A percentile compares a stretch with the other conserved stretches of the same genome.
Conservation (phyloP, 2,329 filamentous ascomycete genomes). For the Neonectria magnoliae region DNA sequence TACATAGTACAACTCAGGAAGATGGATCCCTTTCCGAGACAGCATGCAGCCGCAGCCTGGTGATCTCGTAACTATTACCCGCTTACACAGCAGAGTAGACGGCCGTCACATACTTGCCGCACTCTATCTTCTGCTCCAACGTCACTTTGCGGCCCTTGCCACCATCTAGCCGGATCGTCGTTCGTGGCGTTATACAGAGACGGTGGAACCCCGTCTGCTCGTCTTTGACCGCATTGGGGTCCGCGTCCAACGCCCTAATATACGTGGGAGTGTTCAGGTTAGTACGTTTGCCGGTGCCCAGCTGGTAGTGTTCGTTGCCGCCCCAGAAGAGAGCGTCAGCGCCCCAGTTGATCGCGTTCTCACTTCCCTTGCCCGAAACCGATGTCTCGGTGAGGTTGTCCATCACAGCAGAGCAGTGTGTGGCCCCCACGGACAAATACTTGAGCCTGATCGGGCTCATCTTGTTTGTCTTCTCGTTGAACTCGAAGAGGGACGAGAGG, state of each 20-base stretch:
- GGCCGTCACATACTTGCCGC: slow-evolving; percentile 82
- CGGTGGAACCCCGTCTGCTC: slow-evolving; percentile 73
- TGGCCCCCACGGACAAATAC: slow-evolving; percentile 77
- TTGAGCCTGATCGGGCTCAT: slow-evolving; percentile 82
- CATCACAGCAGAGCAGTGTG: slow-evolving; percentile 85
- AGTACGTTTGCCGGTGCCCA: slow-evolving; percentile 89
- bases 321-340: slow-evolving; percentile 94
- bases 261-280: slow-evolving; percentile 82
- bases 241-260: slow-evolving; percentile 77
- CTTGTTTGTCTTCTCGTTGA: slow-evolving; percentile 75
- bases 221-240: slow-evolving; percentile 67
- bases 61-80: not conserved
- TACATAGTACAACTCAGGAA: slow-evolving; percentile 5
- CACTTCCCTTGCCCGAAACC: slow-evolving; percentile 59
- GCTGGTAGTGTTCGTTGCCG: slow-evolving; percentile 91
- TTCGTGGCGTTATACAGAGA: slow-evolving; percentile 81
- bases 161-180: slow-evolving; percentile 70
- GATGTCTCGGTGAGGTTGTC: slow-evolving; percentile 78
- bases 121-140: slow-evolving; percentile 89
- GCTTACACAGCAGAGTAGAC: slow-evolving; percentile 76
- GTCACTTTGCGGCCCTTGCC: slow-evolving; percentile 74
- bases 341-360: slow-evolving; percentile 86
- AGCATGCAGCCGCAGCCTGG: not conserved
- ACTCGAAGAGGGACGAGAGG: slow-evolving; percentile 87
- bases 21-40: slow-evolving; percentile 8